A percentile compares a stretch with the other conserved stretches of the same genome.
These are phyloP conservation scores for Trichocladium antarcticum DNA, from an alignment of 495 filamentous ascomycete genomes.

Conservation along the genomic window DNA sequence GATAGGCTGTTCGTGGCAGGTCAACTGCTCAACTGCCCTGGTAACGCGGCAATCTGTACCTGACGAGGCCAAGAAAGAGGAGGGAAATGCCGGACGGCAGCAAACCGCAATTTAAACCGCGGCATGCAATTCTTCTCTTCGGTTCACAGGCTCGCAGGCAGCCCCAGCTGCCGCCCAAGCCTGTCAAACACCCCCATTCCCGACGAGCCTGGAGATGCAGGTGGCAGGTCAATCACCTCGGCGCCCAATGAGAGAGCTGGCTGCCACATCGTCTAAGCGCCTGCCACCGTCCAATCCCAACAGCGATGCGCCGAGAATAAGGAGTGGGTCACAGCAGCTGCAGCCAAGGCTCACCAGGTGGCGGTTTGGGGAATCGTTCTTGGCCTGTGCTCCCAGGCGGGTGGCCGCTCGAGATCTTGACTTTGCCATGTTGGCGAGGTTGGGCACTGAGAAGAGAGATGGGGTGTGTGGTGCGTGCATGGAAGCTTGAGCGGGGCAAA, in stretches of 20 bases:
- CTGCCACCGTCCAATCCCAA: conserved; percentile 17
- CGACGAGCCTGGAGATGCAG: conserved; percentile 22
- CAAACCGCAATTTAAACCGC: conserved; percentile 9
- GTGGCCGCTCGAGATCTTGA: no score
- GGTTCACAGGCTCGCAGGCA: neutral
- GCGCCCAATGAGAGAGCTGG: conserved; percentile 21
- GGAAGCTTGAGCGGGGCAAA: no score
- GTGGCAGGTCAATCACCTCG: conserved; percentile 22
- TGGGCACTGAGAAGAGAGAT: no score
- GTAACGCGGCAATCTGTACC: neutral
- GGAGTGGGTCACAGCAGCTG: neutral
- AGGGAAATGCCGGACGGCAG: conserved; percentile 8
- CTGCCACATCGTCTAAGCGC: conserved; percentile 22
- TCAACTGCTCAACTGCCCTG: neutral
- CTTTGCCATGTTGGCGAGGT: no score
- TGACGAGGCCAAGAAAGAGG: neutral
- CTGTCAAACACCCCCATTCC: conserved; percentile 12
- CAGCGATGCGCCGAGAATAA: conserved; percentile 5
- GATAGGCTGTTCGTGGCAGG: neutral
- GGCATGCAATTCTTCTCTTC: neutral
- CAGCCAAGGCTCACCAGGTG: neutral
- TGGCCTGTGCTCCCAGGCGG: no score
- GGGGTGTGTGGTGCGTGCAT: no score
- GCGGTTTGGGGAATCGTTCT: no score
- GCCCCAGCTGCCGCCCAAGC: conserved; percentile 16